Base-by-base conservation (phyloP, 805 yeast species). In the Vanderwaltozyma polyspora region DNA sequence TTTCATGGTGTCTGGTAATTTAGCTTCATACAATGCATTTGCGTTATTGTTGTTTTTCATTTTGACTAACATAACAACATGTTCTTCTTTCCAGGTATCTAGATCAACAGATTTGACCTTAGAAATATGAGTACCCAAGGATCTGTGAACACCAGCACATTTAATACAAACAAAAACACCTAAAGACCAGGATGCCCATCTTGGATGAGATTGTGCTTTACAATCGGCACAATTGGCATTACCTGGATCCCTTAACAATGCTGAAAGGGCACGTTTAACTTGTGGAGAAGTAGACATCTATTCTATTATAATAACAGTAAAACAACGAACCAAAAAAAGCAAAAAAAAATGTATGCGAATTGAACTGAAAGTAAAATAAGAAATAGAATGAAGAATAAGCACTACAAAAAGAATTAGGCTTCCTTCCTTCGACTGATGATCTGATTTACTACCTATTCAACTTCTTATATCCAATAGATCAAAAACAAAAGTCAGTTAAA, bases 131-230 rank as follows among this genome's bases (percentile, higher is more conserved):
- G 95, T 87, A 2, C 98, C 97, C 79, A 89, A 76, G 34, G 89
- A 75, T 53, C 97, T 69, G 55, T 89, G 98, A 40, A 89, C 79
- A 1, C 98, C 98, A 1, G 95, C 86, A 59, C 98, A 89, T 49
- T 89, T 70, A 44, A 89, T 89, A 59, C 98, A 89, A 29, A 89
- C 71, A 50, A 89, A 85, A 37, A 91, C 74, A 15, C 98, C 98
- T 33, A 89, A 59, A 45, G 79, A 86, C 95, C 96, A 89, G 16
- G 93, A 79, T n/a, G 97, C 95, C 98, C 98, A 89, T 34, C 98
- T 69, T 13, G 98, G 98, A 59, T 89, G 93, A 22, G 79, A 70
- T 11, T 89, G 71, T 0, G 77, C 70, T 57, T 89, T 89, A 62
- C 98, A 89, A 59, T 89, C 98, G 3, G 87, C 94, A 57, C 98